Evolutionary conservation across 257 asterid species (phyloP), one percentile per base, ranked within the genome.

Genomic region (Catharanthus roseus): DNA sequence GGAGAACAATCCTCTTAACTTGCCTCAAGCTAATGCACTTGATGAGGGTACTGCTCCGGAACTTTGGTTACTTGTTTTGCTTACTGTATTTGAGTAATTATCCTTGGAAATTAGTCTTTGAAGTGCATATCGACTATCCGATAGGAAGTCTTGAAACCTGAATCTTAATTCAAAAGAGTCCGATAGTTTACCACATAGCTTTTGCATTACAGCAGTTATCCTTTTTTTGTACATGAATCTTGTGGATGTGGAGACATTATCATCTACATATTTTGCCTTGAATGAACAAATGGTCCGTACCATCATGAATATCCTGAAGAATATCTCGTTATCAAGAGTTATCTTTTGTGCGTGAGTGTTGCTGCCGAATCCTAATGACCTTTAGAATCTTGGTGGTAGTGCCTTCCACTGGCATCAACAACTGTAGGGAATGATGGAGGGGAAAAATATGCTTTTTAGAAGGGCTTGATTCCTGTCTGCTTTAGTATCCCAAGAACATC

Each of bases 21-120:
- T 72, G 72, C 81, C 80, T 77, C 86, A 58, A 76, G 76, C 75
- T 80, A 75, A 75, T 80, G 79, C 68, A 71, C 85, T 42, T 26
- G 81, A 81, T 78, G 91, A 85, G 85, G 93, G 96, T 90, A 85
- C 73, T 60, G 72, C 57, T 68, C 65, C 64, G 56, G 39, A 21
- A 49, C 41, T 53, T n/a, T 57, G 63, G 63, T 73, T 64, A 57
- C 77, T 39, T 65, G 33, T 67, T 50, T 70, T 26, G 31, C 28
- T 28, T 68, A 28, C 19, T 3, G 4, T 53, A 38, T 6, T 64
- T 61, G 65, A 18, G 44, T 33, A 34, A 33, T 19, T n/a, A 60
- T 33, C 24, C 66, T 16, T 34, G 66, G 42, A 67, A 67, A 45
- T 31, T 8, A 29, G n/a, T 67, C 56, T 26, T 47, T 42, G 15